Percentiles rank a stretch among this genome's conserved stretches.
Evolutionary conservation across 1,139 yeast species (phyloP).

Genomic region (Taphrina betulina): DNA sequence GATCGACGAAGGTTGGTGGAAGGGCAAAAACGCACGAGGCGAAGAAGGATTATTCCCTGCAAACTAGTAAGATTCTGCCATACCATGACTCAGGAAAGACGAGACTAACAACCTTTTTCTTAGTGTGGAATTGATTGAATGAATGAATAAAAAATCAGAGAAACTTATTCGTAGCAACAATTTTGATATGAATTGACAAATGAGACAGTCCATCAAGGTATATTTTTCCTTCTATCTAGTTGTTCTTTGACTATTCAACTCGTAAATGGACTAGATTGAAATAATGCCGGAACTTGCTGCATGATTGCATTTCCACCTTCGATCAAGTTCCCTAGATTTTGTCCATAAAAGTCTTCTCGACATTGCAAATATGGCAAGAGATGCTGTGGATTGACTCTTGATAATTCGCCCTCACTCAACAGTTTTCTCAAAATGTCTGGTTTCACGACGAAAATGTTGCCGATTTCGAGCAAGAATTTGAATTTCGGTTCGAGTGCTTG

Average conservation of each 20-base stretch:
- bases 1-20: constrained; percentile 97
- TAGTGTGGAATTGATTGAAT: constrained; percentile 10
- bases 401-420: constrained; percentile 77
- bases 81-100: background rate
- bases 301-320: constrained; percentile 1
- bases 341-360: constrained; percentile 35
- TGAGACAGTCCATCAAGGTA: no score
- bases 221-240: no score
- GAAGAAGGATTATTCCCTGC: constrained; percentile 82
- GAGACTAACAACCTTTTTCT: no score
- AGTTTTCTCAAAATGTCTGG: constrained; percentile 71
- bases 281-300: constrained; percentile 2
- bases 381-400: constrained; percentile 63
- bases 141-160: no score
- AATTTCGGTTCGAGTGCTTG: constrained; percentile 66
- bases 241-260: no score
- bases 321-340: constrained; percentile 31
- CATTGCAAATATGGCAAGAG: constrained; percentile 43
- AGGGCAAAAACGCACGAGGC: constrained; percentile 69
- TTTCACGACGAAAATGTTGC: constrained; percentile 70
- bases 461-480: constrained; percentile 73
- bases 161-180: no score
- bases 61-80: constrained; percentile 4
- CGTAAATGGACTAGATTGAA: background rate
- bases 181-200: no score